A percentile compares a stretch with the other conserved stretches of the same genome.
Evolutionary conservation across 139 green algal species (phyloP).

Genomic region (Chlorella vulgaris): DNA sequence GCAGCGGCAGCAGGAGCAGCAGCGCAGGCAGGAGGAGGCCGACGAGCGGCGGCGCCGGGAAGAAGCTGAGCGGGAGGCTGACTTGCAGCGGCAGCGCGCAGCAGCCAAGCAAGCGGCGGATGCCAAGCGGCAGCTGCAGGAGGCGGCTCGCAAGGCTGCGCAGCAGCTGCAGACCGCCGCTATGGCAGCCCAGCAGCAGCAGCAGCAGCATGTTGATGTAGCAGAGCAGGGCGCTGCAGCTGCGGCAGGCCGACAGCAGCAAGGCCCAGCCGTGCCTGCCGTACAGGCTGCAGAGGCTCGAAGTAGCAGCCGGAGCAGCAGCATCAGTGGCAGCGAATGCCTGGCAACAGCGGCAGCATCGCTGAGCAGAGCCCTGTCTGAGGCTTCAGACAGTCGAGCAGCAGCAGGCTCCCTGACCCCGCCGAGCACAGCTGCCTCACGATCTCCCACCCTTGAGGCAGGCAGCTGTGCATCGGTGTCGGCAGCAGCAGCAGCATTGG

Average conservation of each 20-base stretch:
- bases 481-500: neutral
- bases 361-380: neutral
- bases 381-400: neutral
- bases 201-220: conserved; percentile 7
- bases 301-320: neutral
- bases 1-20: conserved; percentile 27
- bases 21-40: conserved; percentile 26
- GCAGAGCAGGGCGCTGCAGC: neutral
- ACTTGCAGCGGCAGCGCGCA: conserved; percentile 29
- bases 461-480: neutral
- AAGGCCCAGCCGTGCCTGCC: neutral
- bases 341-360: conserved; percentile 17
- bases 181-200: conserved; percentile 5
- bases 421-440: neutral
- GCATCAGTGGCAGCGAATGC: neutral
- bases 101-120: conserved; percentile 24
- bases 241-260: neutral
- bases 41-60: conserved; percentile 44
- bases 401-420: neutral
- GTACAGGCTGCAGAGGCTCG: neutral
- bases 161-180: conserved; percentile 10
- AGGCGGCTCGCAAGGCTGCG: neutral
- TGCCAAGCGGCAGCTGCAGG: conserved; percentile 4
- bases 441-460: neutral
- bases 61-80: conserved; percentile 36